These are phyloP conservation scores for Nicotiana noctiflora DNA, from an alignment of 257 asterid species.

Conservation along the genomic window DNA sequence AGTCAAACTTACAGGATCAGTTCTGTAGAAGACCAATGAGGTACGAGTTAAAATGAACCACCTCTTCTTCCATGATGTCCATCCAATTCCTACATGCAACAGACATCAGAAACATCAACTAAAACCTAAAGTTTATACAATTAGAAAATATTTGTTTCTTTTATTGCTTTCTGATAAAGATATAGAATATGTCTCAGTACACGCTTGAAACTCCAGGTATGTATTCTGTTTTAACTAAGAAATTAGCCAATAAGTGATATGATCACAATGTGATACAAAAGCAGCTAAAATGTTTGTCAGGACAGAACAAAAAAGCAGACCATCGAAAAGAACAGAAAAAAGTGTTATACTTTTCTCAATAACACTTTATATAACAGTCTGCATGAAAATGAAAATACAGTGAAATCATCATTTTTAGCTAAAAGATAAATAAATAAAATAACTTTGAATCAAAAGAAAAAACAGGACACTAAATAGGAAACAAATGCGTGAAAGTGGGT, in stretches of 20 bases:
- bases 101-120: slow-evolving; percentile 11
- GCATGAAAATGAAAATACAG: background rate
- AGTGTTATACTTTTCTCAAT: background rate
- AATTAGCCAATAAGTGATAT: background rate
- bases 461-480: background rate
- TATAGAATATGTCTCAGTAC: background rate
- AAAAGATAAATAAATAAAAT: background rate
- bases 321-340: background rate
- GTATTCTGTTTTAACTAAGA: background rate
- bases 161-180: background rate
- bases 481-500: background rate
- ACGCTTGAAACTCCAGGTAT: background rate
- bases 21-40: slow-evolving; percentile 95
- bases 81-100: slow-evolving; percentile 74
- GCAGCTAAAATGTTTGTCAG: background rate
- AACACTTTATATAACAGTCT: background rate
- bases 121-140: background rate
- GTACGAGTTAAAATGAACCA: slow-evolving; percentile 96
- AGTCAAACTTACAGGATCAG: slow-evolving; percentile 83
- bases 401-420: background rate
- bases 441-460: background rate
- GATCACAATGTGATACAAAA: background rate
- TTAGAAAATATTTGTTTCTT: background rate
- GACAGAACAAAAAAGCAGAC: background rate
- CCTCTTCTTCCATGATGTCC: slow-evolving; percentile 99